Percentiles rank a stretch among this genome's conserved stretches.
Evolutionary conservation across 441 rosid genomes (phyloP).

Genomic region (Omphalea diandra): DNA sequence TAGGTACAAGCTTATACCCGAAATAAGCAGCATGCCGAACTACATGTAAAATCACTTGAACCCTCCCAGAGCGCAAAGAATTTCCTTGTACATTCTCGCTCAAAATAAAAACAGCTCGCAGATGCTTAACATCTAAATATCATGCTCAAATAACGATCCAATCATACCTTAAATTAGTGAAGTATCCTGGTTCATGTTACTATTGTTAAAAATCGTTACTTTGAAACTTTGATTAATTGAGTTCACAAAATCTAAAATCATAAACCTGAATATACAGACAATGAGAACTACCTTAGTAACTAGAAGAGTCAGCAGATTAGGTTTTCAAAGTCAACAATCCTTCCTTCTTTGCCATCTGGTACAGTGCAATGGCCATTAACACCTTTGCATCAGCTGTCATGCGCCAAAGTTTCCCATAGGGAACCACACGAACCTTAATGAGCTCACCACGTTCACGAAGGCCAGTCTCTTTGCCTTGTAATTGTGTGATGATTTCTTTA

Average conservation of each 20-base stretch:
- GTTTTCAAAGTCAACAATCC: constrained; percentile 41
- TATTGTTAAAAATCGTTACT: background rate
- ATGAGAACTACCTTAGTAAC: background rate
- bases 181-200: background rate
- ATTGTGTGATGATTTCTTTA: constrained; percentile 48
- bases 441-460: constrained; percentile 69
- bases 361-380: constrained; percentile 63
- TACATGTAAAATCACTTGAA: background rate
- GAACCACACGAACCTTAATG: constrained; percentile 67
- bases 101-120: background rate
- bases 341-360: constrained; percentile 66
- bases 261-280: background rate
- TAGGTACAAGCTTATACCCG: no score
- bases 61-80: background rate
- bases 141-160: background rate
- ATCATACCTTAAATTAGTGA: background rate
- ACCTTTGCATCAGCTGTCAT: constrained; percentile 75
- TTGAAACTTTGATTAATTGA: background rate
- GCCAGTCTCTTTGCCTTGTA: constrained; percentile 84
- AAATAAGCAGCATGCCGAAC: background rate
- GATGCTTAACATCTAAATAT: background rate
- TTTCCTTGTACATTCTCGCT: background rate
- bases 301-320: background rate
- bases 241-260: background rate
- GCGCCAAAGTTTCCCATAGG: constrained; percentile 69